Percentiles rank a stretch among this genome's conserved stretches.
These are phyloP conservation scores for Botrytis tulipae DNA, from an alignment of 2,329 filamentous ascomycete genomes.

Conservation along the genomic window DNA sequence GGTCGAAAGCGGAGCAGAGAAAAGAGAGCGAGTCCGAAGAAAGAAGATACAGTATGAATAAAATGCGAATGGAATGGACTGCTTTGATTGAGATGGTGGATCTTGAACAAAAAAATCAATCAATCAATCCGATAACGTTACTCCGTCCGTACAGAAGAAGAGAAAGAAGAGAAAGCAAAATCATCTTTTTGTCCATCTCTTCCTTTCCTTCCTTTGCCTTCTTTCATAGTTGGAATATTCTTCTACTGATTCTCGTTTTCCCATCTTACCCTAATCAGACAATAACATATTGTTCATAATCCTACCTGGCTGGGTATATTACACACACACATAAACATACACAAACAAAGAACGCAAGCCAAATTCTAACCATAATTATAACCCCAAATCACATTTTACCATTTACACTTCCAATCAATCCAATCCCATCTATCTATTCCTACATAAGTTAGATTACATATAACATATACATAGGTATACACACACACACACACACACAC, in stretches of 20 bases:
- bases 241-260: neutral
- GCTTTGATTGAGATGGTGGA: neutral
- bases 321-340: too few relatives aligned
- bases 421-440: neutral
- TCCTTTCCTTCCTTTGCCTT: neutral
- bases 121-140: too few relatives aligned
- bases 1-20: neutral
- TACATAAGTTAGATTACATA: neutral
- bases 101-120: neutral
- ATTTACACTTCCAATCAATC: neutral
- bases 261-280: neutral
- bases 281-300: neutral
- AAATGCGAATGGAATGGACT: neutral
- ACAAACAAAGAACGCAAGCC: neutral
- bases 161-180: neutral
- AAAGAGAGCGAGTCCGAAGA: neutral
- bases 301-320: neutral
- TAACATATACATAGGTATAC: neutral
- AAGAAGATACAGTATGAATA: neutral
- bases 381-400: neutral
- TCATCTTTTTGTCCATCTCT: neutral
- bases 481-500: neutral
- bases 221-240: neutral
- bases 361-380: neutral
- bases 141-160: neutral